Conservation (phyloP, 1,139 yeast species). For the Saccharomyces hybrid region DNA sequence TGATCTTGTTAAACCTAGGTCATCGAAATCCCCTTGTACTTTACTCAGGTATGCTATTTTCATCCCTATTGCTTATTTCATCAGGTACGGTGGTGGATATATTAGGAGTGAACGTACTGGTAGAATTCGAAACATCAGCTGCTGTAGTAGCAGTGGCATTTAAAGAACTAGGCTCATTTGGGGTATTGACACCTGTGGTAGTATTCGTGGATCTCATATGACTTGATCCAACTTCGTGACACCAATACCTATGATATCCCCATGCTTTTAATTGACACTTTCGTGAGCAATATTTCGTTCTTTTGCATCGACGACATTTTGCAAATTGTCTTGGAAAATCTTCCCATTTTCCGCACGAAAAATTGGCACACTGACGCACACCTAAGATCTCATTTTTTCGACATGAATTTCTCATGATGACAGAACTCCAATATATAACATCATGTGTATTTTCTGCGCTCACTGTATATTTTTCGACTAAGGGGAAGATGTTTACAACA, state of each 20-base stretch:
- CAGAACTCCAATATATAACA: slow-evolving; percentile 94
- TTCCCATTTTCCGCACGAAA: slow-evolving; percentile 96
- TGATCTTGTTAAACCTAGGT: background rate
- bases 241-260: slow-evolving; percentile 93
- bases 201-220: slow-evolving; percentile 4
- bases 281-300: slow-evolving; percentile 90
- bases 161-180: slow-evolving; percentile 1
- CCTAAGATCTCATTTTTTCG: slow-evolving; percentile 90
- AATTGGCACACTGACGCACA: slow-evolving; percentile 89
- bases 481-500: slow-evolving; percentile 68
- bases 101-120: slow-evolving; percentile 3
- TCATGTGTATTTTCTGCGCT: slow-evolving; percentile 58
- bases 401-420: slow-evolving; percentile 91
- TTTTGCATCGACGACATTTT: slow-evolving; percentile 86
- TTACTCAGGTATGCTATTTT: slow-evolving; percentile 14
- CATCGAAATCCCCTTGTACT: background rate
- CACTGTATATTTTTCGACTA: slow-evolving; percentile 86
- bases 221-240: slow-evolving; percentile 36
- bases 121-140: slow-evolving; percentile 2
- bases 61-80: slow-evolving; percentile 13
- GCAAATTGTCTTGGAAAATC: slow-evolving; percentile 83
- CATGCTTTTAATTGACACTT: slow-evolving; percentile 90
- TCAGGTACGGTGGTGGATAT: slow-evolving; percentile 1
- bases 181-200: slow-evolving; percentile 8
- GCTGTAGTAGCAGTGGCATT: background rate